Base-by-base conservation (phyloP, 1,284 basidiomycete species). In the Inonotus obliquus region DNA sequence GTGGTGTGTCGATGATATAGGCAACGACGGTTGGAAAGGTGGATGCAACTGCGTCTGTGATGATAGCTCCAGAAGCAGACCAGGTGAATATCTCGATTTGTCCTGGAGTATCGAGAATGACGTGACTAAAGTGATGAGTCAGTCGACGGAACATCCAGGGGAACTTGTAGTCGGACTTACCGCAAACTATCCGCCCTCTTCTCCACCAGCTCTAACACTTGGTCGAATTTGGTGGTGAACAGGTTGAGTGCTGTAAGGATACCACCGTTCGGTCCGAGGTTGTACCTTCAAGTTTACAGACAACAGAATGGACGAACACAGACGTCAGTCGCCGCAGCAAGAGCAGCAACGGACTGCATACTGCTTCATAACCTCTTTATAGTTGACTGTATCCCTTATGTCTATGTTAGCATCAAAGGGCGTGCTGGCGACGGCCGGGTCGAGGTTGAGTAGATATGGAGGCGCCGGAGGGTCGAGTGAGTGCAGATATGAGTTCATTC, bases 61-160 rank as follows among this genome's bases (percentile, higher is more conserved):
- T 98, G 72, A 99, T 99, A 2, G 96, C 89, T 2, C 97, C 97
- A 32, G 95, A 98, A 1, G 97, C 97, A 0, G 95, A 98, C 97
- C 97, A 99, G 49, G 97, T 99, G 71, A 99, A 99, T 70, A 99
- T 99, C 75, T 99, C 97, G 69, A 99, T 99, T 76, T 99, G 97
- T 5, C 97, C 97, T 1, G 97, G 97, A 0, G 97, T 99, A 71
- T 99, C 97, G 37, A 99, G 79, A 48, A 99, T 87, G 61, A 99
- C 85, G 77, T 98, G 89, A 69, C 94, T 96, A 68, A 23, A 57
- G 44, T 41, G 25, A 59, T 17, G 21, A 19, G 48, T 41, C 14
- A 14, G 38, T 2, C 25, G 7, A 48, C 23, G 11, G 6, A 10
- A 45, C 9, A 19, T 56, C 53, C 62, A 65, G 62, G 39, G 55